phyloP scores from a whole-genome alignment of 306 rosid species.

The Prunus kanzakura region DNA sequence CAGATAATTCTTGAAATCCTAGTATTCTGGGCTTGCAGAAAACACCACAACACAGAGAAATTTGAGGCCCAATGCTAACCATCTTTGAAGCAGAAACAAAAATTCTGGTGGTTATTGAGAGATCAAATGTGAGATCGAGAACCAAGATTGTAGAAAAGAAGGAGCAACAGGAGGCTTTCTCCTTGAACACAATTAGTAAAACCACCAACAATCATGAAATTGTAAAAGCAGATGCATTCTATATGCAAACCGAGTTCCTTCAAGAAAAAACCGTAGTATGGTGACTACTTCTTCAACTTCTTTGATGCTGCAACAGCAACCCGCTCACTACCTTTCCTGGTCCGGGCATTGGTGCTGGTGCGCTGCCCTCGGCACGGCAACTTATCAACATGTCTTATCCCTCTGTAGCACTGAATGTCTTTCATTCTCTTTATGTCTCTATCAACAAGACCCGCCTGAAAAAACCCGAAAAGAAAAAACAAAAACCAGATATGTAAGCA shows the following conservation, averaged over 20 bases:
- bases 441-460: slow-evolving; percentile 12
- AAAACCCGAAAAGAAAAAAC: neutral
- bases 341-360: slow-evolving; percentile 33
- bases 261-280: neutral
- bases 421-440: slow-evolving; percentile 18
- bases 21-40: no score
- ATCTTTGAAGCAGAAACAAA: no score
- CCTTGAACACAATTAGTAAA: neutral
- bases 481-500: neutral
- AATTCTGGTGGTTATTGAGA: neutral
- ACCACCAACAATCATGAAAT: neutral
- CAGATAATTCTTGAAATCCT: no score
- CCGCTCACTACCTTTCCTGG: neutral
- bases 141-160: neutral
- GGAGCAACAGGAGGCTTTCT: neutral
- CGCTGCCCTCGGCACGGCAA: slow-evolving; percentile 37
- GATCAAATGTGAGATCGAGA: neutral
- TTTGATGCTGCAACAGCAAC: neutral
- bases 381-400: slow-evolving; percentile 24
- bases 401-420: slow-evolving; percentile 24
- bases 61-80: neutral
- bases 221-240: neutral
- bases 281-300: slow-evolving; percentile 5
- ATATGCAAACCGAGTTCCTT: neutral
- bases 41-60: no score